Base-by-base conservation (phyloP, 176 grass and related monocot species). In the Guadua angustifolia region DNA sequence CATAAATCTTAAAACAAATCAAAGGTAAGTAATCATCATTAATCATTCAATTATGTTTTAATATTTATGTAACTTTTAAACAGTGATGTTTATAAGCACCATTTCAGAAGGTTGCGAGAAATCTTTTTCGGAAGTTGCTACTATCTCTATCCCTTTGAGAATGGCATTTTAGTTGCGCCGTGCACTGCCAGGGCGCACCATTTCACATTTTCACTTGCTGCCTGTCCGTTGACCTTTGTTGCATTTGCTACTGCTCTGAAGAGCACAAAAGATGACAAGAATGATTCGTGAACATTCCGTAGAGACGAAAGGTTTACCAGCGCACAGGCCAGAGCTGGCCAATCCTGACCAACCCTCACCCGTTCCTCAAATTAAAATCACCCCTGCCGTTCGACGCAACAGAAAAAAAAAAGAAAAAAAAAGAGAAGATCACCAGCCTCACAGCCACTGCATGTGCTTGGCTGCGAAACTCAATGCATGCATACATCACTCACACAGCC, bases 341-440 rank as follows among this genome's bases (percentile, higher is more conserved):
- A 35, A 66, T 55, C 26, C 36, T 38, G 67, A 55, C 66, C 7
- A 18, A 55, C 39, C 24, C 25, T 71, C 26, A 11, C 69, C 69
- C 51, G 51, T 63, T 74, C 13, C 19, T 50, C 42, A 4, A 1
- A 11, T 51, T 61, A 24, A n/a, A 42, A 50, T 43, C 43, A 45
- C 42, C 56, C 81, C 29, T 11, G 53, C 40, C 67, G 19, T 86
- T 82, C 6, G 26, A 82, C 57, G 45, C 19, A 68, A 52, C 82
- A 51, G 43, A 5, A 17, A 12, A 45, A 45, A 45, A 12, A 12
- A 3, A 12, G 11, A 3, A 3, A 56, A 44, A 33, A 24, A 69
- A 80, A 18, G 11, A n/a, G 38, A 69, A 61, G 70, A 38, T 40
- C 72, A 85, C 19, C 47, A 33, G 44, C 74, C 6, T 49, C 21